Evolutionary conservation across 805 yeast genomes (phyloP).

Genomic region (Suhomyces faveliae): DNA sequence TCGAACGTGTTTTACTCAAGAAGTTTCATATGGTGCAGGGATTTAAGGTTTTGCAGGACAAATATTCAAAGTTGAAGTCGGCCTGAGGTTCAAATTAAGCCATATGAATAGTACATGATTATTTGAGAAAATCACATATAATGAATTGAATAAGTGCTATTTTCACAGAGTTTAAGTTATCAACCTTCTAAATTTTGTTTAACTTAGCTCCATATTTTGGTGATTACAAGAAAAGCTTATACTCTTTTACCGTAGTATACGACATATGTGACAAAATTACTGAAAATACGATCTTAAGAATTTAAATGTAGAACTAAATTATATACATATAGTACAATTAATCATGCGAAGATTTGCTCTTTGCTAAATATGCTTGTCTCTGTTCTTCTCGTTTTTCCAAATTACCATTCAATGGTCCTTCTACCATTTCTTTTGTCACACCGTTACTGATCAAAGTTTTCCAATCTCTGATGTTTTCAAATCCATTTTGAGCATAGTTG

Average conservation of each 20-base stretch:
- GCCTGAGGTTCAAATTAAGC: not conserved
- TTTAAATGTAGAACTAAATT: not conserved
- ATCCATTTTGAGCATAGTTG: slow-evolving; percentile 66
- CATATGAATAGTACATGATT: too few relatives aligned
- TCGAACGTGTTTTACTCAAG: slow-evolving; percentile 39
- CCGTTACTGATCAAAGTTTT: slow-evolving; percentile 44
- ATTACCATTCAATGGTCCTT: slow-evolving; percentile 36
- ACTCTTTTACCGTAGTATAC: not conserved
- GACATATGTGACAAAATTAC: too few relatives aligned
- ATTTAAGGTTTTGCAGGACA: slow-evolving; percentile 23
- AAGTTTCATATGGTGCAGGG: slow-evolving; percentile 32
- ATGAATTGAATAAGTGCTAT: too few relatives aligned
- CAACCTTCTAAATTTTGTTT: too few relatives aligned
- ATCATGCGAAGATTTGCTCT: not conserved
- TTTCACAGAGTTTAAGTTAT: too few relatives aligned
- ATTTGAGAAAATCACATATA: too few relatives aligned
- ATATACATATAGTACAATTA: not conserved
- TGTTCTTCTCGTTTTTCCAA: slow-evolving; percentile 29
- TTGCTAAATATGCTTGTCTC: slow-evolving; percentile 8
- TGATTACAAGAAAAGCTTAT: too few relatives aligned
- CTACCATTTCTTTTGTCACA: slow-evolving; percentile 42
- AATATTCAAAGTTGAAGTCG: slow-evolving; percentile 16
- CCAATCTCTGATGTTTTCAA: slow-evolving; percentile 67
- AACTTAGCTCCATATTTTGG: too few relatives aligned
- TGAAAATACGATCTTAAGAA: too few relatives aligned